A percentile compares a stretch with the other conserved stretches of the same genome.
phyloP scores from a whole-genome alignment of 2,329 filamentous ascomycete species.

The Claviceps paspali region DNA sequence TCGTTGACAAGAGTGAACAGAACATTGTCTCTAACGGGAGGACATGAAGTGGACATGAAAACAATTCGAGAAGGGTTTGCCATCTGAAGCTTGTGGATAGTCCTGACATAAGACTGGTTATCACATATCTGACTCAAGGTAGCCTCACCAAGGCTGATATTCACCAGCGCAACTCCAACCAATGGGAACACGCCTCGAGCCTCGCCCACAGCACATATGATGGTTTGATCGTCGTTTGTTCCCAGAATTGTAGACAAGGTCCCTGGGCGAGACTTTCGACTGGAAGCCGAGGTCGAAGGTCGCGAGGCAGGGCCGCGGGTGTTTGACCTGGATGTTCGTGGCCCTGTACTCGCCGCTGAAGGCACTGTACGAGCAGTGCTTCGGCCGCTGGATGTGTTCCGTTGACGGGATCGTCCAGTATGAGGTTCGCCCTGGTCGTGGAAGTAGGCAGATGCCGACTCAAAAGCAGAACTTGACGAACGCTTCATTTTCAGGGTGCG shows the following conservation, averaged over 20 bases:
- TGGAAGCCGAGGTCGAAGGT: conserved; percentile 24
- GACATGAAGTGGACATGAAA: conserved; percentile 54
- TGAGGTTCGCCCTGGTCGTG: background rate
- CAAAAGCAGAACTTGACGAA: background rate
- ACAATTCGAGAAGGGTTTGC: conserved; percentile 69
- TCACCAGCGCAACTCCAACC: conserved; percentile 76
- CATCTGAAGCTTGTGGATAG: conserved; percentile 71
- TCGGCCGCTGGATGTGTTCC: background rate
- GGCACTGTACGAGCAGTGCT: conserved; percentile 6
- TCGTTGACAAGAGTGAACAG: conserved; percentile 61
- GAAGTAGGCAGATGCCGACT: background rate
- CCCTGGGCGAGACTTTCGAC: conserved; percentile 28
- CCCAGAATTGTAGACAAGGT: conserved; percentile 24
- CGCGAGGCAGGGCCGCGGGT: conserved; percentile 1
- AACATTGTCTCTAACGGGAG: conserved; percentile 53
- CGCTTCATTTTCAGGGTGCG: background rate
- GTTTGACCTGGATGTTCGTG: conserved; percentile 4
- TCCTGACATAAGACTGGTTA: conserved; percentile 80
- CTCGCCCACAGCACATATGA: conserved; percentile 81
- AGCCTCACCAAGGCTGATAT: conserved; percentile 70
- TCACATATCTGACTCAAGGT: conserved; percentile 85
- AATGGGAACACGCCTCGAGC: conserved; percentile 74
- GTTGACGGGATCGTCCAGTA: background rate
- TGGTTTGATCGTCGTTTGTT: conserved; percentile 43
- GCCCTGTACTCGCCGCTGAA: conserved; percentile 8